A percentile compares a stretch with the other conserved stretches of the same genome.
phyloP scores from a whole-genome alignment of 345 rosid species.

The Gossypium mustelinum region DNA sequence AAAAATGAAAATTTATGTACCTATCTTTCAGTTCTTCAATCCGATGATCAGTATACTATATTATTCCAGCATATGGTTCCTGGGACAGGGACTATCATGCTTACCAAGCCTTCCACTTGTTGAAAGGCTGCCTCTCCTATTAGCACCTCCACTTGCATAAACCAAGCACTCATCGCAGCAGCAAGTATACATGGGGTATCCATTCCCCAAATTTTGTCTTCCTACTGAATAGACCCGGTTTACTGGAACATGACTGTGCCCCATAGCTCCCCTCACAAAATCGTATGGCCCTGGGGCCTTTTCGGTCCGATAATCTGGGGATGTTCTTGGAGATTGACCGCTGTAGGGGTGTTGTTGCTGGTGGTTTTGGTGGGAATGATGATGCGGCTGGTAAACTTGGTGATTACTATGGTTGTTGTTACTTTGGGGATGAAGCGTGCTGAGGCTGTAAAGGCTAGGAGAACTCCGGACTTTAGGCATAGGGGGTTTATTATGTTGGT shows the following conservation, averaged over 20 bases:
- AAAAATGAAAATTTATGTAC: not conserved
- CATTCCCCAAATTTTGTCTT: conserved; percentile 30
- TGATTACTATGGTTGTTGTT: conserved; percentile 13
- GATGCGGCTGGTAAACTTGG: conserved; percentile 26
- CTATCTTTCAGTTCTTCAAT: not conserved
- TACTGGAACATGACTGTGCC: conserved; percentile 10
- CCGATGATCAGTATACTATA: not conserved
- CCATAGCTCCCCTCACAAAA: conserved; percentile 20
- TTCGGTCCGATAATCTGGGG: conserved; percentile 27
- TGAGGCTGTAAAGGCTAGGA: conserved; percentile 51
- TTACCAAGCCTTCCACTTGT: conserved; percentile 21
- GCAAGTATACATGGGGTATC: conserved; percentile 23
- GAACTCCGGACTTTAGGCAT: conserved; percentile 73
- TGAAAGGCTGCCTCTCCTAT: conserved; percentile 50
- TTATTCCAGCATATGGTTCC: conserved; percentile 17
- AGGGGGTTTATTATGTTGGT: conserved; percentile 25
- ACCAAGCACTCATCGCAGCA: conserved; percentile 28
- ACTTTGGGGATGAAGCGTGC: conserved; percentile 14
- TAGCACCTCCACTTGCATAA: conserved; percentile 22
- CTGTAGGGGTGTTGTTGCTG: conserved; percentile 20
- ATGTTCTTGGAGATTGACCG: conserved; percentile 29
- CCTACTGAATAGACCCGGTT: conserved; percentile 20
- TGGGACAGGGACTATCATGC: conserved; percentile 21
- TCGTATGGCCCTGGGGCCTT: conserved; percentile 24
- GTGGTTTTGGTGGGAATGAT: conserved; percentile 29